These are phyloP conservation scores for Lentinula edodes DNA, from an alignment of 768 basidiomycete genomes.

Conservation along the genomic window DNA sequence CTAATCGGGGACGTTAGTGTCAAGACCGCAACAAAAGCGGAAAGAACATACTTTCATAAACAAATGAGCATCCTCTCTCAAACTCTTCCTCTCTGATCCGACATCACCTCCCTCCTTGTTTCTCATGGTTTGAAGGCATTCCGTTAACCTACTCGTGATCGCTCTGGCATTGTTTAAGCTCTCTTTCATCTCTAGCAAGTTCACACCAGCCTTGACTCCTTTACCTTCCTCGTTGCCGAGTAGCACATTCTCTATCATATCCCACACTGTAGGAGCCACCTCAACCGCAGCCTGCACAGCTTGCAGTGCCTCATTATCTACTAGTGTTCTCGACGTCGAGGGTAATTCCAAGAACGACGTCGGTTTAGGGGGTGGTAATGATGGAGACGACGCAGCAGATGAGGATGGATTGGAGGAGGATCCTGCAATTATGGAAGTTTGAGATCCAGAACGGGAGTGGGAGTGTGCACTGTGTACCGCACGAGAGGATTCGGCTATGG, in stretches of 20 bases:
- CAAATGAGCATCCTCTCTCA: conserved; percentile 72
- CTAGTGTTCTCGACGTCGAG: conserved; percentile 51
- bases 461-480: conserved; percentile 10
- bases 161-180: conserved; percentile 56
- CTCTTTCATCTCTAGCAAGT: conserved; percentile 40
- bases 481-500: conserved; percentile 21
- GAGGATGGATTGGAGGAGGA: conserved; percentile 8
- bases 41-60: conserved; percentile 70
- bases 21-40: no score
- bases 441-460: conserved; percentile 37
- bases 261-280: conserved; percentile 78
- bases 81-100: conserved; percentile 48
- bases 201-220: conserved; percentile 6
- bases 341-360: conserved; percentile 40
- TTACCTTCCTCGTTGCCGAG: conserved; percentile 32
- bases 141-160: conserved; percentile 57
- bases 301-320: conserved; percentile 75
- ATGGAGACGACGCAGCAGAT: conserved; percentile 31
- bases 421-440: conserved; percentile 27
- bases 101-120: conserved; percentile 35
- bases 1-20: conserved; percentile 27
- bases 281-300: conserved; percentile 77
- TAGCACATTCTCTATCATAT: conserved; percentile 69
- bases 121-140: conserved; percentile 53
- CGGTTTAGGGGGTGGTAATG: conserved; percentile 24